Evolutionary conservation across 2,329 filamentous ascomycete genomes (phyloP), one percentile per base, ranked within the genome.

Genomic region (Spiromastix sp.): DNA sequence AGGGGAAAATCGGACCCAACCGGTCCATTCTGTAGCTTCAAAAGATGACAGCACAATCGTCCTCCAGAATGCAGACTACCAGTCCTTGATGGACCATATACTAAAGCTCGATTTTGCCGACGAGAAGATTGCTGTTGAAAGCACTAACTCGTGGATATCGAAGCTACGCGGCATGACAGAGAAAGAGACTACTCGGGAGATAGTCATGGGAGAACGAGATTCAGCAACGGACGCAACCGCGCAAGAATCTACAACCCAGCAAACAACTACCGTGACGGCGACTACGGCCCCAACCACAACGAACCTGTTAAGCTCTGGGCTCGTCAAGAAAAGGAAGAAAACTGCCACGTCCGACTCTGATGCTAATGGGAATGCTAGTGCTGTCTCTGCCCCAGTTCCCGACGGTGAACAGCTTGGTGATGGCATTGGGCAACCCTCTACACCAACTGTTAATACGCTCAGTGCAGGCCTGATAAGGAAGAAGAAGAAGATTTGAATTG

Each of bases 41-140:
- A 20, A 42, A 52, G 54, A 27, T 48, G 55, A 12, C 52, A 54
- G 21, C 48, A 61, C 12, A 50, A 45, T 60, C 2, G 48, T 63
- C 10, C 42, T 67, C 12, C 51, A 45, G 30, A 52, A 61, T 31
- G 44, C 50, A 18, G 56, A 63, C 38, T 67, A 67, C 41, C 57
- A 61, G 33, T 45, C 44, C 2, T 53, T 59, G 17, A 57, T 58
- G 38, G 52, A 59, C 26, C 54, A 57, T 16, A 50, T 67, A 7
- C 45, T 66, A 6, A 52, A 57, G 10, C 56, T 63, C 34, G 64
- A 66, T 38, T 67, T 66, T 32, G 56, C 58, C 30, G 52, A 56
- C 28, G 44, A 56, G 21, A 50, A 60, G 5, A 48, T 57, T 11
- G 52, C 59, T 4, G 46, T 51, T 18, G 46, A 55, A 24, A 65